phyloP scores from a whole-genome alignment of 345 rosid species.

The Cardiospermum halicacabum region DNA sequence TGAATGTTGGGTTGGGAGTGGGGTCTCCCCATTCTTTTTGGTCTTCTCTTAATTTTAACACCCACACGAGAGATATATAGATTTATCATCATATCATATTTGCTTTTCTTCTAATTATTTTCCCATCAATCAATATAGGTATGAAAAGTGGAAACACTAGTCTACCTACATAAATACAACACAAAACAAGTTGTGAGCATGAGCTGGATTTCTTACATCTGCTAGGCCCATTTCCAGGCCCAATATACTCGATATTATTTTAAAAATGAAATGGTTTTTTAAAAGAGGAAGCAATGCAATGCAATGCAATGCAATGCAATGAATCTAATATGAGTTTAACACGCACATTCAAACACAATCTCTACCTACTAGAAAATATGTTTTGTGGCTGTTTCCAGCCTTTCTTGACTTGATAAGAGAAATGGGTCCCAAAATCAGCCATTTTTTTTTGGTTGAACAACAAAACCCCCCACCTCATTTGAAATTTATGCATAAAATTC shows the following conservation, averaged over 20 bases:
- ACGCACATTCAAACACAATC: background rate
- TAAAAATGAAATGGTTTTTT: too few species aligned
- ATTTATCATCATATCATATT: too few species aligned
- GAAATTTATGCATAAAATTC: slow-evolving; percentile 8
- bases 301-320: background rate
- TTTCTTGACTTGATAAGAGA: background rate
- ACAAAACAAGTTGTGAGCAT: too few species aligned
- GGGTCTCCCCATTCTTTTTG: slow-evolving; percentile 24
- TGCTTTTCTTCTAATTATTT: slow-evolving; percentile 19
- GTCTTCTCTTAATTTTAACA: slow-evolving; percentile 18
- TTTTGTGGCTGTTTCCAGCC: slow-evolving; percentile 14
- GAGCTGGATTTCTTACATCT: background rate
- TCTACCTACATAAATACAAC: too few species aligned
- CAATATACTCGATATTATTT: too few species aligned
- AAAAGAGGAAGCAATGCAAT: too few species aligned
- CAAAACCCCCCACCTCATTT: background rate
- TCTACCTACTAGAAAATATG: slow-evolving; percentile 10
- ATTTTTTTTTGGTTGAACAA: slow-evolving; percentile 15
- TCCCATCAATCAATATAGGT: slow-evolving; percentile 14
- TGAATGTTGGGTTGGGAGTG: slow-evolving; percentile 19
- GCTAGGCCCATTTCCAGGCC: background rate
- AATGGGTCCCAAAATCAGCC: slow-evolving; percentile 21
- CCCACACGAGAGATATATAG: slow-evolving; percentile 29
- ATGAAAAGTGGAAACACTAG: slow-evolving; percentile 5
- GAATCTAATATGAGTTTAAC: slow-evolving; percentile 5